Percentiles rank a stretch among this genome's conserved stretches.
Conservation (phyloP, 2,329 filamentous ascomycete species). For the Rutstroemia sp. region DNA sequence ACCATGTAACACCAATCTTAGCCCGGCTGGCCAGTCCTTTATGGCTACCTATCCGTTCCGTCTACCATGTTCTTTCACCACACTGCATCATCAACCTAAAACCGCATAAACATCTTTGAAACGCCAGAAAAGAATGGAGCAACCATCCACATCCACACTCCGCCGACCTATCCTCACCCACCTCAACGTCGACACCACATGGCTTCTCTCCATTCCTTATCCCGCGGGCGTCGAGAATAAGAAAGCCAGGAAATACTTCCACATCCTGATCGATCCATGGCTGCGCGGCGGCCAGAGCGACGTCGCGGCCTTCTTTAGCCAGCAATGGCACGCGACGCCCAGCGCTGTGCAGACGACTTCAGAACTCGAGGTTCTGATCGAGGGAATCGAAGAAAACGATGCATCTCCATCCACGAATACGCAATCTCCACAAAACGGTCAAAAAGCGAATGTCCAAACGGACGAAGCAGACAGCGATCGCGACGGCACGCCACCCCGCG, state of each 20-base stretch:
- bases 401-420: not conserved
- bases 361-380: constrained; percentile 46
- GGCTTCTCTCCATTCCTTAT: constrained; percentile 57
- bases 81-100: no score
- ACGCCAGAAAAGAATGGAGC: no score
- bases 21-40: no score
- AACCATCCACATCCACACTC: no score
- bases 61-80: no score
- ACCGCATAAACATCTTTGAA: no score
- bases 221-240: constrained; percentile 27
- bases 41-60: no score
- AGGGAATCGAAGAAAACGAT: constrained; percentile 37
- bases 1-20: no score
- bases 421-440: no score
- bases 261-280: constrained; percentile 61
- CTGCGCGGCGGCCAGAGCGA: constrained; percentile 55
- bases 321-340: constrained; percentile 53
- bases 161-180: constrained; percentile 51
- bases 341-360: constrained; percentile 47
- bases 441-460: no score
- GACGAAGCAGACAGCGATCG: no score
- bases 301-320: constrained; percentile 56
- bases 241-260: constrained; percentile 41
- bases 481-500: no score
- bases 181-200: constrained; percentile 60